Conservation (phyloP, 2,329 filamentous ascomycete genomes). For the Penicillium glabrum region DNA sequence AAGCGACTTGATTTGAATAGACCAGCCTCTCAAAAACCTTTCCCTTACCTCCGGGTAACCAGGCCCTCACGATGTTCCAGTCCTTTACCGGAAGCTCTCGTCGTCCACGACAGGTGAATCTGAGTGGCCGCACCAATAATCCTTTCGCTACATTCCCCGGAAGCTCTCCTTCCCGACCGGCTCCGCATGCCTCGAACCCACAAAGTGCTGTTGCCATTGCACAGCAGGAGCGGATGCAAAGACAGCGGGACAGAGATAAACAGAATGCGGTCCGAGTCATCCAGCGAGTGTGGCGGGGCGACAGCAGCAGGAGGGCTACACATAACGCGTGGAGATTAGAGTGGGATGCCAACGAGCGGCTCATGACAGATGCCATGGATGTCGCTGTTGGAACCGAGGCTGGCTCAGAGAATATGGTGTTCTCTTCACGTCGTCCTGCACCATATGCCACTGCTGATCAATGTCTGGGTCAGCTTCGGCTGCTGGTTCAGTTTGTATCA, state of each 20-base stretch:
- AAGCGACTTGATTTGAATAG: conserved; percentile 9
- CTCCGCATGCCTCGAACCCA: conserved; percentile 59
- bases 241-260: conserved; percentile 77
- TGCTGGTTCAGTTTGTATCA: conserved; percentile 67
- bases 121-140: conserved; percentile 80
- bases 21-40: not conserved
- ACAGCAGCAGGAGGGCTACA: conserved; percentile 61
- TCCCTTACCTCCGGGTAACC: conserved; percentile 6
- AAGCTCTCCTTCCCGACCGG: conserved; percentile 52
- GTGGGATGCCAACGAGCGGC: conserved; percentile 62
- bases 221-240: conserved; percentile 77
- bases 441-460: conserved; percentile 37
- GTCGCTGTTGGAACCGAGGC: not conserved
- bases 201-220: conserved; percentile 80
- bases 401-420: conserved; percentile 2
- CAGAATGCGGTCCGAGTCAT: conserved; percentile 71
- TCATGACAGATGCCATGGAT: conserved; percentile 31
- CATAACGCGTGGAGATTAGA: conserved; percentile 57
- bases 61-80: conserved; percentile 68
- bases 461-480: conserved; percentile 58
- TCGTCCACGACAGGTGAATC: conserved; percentile 86
- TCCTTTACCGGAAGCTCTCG: conserved; percentile 87
- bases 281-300: conserved; percentile 80
- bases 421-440: conserved; percentile 29
- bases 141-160: conserved; percentile 66